Evolutionary conservation across 2,329 filamentous ascomycete species (phyloP).

Genomic region (Cordyceps cicadae): DNA sequence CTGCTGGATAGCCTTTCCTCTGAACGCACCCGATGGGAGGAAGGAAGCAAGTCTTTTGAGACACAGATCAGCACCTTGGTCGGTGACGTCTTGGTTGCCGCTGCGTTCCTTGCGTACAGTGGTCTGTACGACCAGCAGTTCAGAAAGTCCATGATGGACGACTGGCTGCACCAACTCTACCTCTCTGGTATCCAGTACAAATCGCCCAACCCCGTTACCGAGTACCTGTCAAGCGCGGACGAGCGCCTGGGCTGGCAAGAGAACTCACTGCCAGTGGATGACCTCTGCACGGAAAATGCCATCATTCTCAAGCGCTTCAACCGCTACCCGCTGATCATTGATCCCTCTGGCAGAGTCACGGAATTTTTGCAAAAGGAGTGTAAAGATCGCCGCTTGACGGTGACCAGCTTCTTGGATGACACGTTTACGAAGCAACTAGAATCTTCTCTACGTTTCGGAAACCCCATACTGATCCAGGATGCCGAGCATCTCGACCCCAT

Average conservation of each 20-base stretch:
- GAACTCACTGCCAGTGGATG: constrained; percentile 86
- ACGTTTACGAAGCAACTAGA: constrained; percentile 97
- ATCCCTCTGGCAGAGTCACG: constrained; percentile 87
- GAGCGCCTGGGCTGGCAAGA: constrained; percentile 93
- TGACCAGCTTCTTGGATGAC: constrained; percentile 96
- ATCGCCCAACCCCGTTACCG: constrained; percentile 85
- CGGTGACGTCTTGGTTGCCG: constrained; percentile 90
- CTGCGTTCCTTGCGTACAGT: constrained; percentile 92
- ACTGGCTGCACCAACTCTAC: constrained; percentile 90
- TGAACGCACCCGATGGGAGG: constrained; percentile 88
- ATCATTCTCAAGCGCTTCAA: constrained; percentile 98
- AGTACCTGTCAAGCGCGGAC: constrained; percentile 94
- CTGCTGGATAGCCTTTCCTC: constrained; percentile 92
- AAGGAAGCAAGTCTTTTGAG: constrained; percentile 95
- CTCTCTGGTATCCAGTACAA: constrained; percentile 93
- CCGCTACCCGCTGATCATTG: constrained; percentile 94
- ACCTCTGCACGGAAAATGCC: constrained; percentile 96
- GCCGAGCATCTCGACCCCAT: constrained; percentile 96
- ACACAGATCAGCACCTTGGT: constrained; percentile 95
- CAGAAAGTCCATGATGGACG: constrained; percentile 94
- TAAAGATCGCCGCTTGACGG: constrained; percentile 85
- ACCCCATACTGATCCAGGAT: constrained; percentile 96
- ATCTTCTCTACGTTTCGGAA: constrained; percentile 93
- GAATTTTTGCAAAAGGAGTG: constrained; percentile 94
- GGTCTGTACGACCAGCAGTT: constrained; percentile 98